A percentile compares a stretch with the other conserved stretches of the same genome.
Conservation (phyloP, 257 asterid species). For the Haberlea rhodopensis region DNA sequence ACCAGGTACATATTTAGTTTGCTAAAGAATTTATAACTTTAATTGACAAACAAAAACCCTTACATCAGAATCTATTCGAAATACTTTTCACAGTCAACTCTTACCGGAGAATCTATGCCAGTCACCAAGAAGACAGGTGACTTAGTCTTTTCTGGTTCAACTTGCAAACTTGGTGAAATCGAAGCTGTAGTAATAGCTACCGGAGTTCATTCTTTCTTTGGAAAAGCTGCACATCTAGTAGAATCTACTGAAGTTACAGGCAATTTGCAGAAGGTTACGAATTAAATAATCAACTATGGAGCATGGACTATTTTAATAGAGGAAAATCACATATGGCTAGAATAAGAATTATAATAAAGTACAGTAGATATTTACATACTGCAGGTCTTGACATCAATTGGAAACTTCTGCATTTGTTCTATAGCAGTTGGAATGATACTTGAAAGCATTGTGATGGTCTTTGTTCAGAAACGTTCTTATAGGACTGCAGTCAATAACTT, state of each 20-base stretch:
- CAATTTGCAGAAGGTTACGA: conserved; percentile 46
- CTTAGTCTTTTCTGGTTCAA: conserved; percentile 48
- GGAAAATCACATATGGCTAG: background rate
- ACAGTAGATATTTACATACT: background rate
- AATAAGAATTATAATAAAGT: background rate
- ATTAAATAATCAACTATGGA: background rate
- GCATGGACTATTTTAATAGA: background rate
- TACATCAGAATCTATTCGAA: background rate
- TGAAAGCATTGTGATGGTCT: conserved; percentile 29
- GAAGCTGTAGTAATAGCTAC: conserved; percentile 50
- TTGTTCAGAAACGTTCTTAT: conserved; percentile 23
- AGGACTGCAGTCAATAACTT: conserved; percentile 36
- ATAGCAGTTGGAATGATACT: conserved; percentile 37
- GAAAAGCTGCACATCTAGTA: conserved; percentile 56
- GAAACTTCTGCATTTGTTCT: conserved; percentile 41
- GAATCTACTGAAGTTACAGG: conserved; percentile 49
- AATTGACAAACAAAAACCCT: conserved; percentile 1
- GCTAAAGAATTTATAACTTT: background rate
- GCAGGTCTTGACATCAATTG: conserved; percentile 38
- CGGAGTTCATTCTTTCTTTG: conserved; percentile 56
- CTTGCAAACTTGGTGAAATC: conserved; percentile 55
- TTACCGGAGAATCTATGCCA: conserved; percentile 51
- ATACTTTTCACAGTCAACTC: conserved; percentile 37
- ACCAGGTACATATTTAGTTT: conserved; percentile 30
- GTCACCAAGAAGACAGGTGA: conserved; percentile 51